These are phyloP conservation scores for Chaetomiaceae sp. DNA, from an alignment of 2,329 filamentous ascomycete genomes.

Conservation along the genomic window DNA sequence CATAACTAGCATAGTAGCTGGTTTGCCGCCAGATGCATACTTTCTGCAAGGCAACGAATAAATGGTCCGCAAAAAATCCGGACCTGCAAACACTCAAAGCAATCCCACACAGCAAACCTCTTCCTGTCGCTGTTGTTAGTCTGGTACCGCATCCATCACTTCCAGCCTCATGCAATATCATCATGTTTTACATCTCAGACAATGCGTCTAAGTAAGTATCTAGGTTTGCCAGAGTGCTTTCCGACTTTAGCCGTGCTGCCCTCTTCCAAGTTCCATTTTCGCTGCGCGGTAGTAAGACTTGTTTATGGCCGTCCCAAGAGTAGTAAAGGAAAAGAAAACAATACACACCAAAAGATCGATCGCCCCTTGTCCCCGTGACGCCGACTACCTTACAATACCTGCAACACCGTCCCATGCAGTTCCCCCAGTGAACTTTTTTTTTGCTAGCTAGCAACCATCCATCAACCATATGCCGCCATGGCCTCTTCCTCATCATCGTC, in stretches of 20 bases:
- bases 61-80: no score
- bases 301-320: neutral
- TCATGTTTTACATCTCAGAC: no score
- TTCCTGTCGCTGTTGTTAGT: neutral
- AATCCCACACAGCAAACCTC: no score
- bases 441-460: conserved; percentile 2
- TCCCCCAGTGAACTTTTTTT: neutral
- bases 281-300: neutral
- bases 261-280: neutral
- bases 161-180: no score
- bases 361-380: neutral
- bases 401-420: conserved; percentile 5
- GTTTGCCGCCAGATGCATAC: no score
- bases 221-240: no score
- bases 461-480: conserved; percentile 44
- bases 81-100: no score
- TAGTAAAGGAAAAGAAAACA: neutral
- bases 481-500: conserved; percentile 50
- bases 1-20: no score
- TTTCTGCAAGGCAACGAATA: no score
- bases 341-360: neutral
- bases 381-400: conserved; percentile 2
- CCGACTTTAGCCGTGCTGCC: neutral
- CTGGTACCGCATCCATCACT: no score
- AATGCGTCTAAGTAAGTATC: neutral